Percentiles rank a stretch among this genome's conserved stretches.
These are phyloP conservation scores for Pezicula neosporulosa DNA, from an alignment of 2,329 filamentous ascomycete species.

Conservation along the genomic window DNA sequence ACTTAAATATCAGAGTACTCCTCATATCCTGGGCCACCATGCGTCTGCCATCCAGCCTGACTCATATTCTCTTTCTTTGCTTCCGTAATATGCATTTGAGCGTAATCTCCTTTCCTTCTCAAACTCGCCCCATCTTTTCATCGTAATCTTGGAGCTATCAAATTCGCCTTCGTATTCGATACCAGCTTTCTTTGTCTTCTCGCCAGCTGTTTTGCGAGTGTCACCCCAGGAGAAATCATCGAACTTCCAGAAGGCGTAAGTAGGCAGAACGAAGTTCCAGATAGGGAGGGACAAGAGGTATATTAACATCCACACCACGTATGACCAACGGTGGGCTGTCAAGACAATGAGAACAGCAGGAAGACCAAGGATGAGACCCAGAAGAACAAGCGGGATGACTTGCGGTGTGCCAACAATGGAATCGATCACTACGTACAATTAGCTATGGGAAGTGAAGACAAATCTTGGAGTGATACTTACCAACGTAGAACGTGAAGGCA, in stretches of 20 bases:
- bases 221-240: slow-evolving; percentile 99
- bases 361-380: slow-evolving; percentile 88
- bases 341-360: slow-evolving; percentile 88
- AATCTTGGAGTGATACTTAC: slow-evolving; percentile 49
- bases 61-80: slow-evolving; percentile 19
- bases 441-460: slow-evolving; percentile 1
- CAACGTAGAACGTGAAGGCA: slow-evolving; percentile 92
- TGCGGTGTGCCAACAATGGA: slow-evolving; percentile 80
- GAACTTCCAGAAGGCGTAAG: slow-evolving; percentile 98
- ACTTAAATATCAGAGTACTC: slow-evolving; percentile 21
- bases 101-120: slow-evolving; percentile 60
- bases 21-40: slow-evolving; percentile 14
- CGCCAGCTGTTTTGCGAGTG: slow-evolving; percentile 89
- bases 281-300: slow-evolving; percentile 90
- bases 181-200: slow-evolving; percentile 82
- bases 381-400: slow-evolving; percentile 83
- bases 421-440: slow-evolving; percentile 62
- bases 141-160: slow-evolving; percentile 97
- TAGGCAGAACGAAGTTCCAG: slow-evolving; percentile 95
- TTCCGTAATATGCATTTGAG: slow-evolving; percentile 12
- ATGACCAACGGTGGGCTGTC: slow-evolving; percentile 88
- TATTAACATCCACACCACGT: slow-evolving; percentile 95
- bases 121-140: slow-evolving; percentile 98
- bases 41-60: slow-evolving; percentile 4
- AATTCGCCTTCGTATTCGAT: slow-evolving; percentile 93